Base-by-base conservation (phyloP, 2,329 filamentous ascomycete genomes). In the Penicillium frequentans region DNA sequence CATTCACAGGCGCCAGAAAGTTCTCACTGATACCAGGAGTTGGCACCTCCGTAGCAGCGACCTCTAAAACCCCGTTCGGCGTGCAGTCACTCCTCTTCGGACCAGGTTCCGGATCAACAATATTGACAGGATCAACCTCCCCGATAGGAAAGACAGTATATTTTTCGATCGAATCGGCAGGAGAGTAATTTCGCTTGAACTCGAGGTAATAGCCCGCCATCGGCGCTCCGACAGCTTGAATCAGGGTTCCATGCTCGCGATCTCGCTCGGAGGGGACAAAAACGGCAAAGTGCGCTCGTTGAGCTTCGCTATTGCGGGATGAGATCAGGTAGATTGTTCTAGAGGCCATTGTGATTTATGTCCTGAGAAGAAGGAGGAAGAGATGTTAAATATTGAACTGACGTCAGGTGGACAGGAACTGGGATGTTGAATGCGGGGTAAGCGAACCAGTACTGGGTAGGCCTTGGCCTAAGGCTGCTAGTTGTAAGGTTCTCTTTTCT, bases 1-100 rank as follows among this genome's bases (percentile, higher is more conserved):
- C 68, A 23, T 72, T 73, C 3, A 74, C 70, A 3, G 72, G 70
- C 2, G 69, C 70, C 55, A 71, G 58, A 35, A 73, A 74, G 42
- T 73, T 71, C 48, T 70, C 52, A 50, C 67, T 72, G n/a, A 69
- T 64, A 6, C 67, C 44, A 2, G 71, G 70, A 2, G 71, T 61
- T 2, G 63, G 64, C 8, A 74, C 51, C 47, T 70, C 61, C 7
- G 45, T 45, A 6, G 72, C 73, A 13, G 61, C 66, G 37, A 65
- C 19, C 48, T 73, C 70, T 11, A 75, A 54, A 14, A 64, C 53
- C 14, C 62, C 63, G 29, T 49, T 59, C 3, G 72, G 68, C 8
- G 29, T 54, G n/a, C 37, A 56, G 48, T 73, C 67, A 8, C 37
- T 60, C 10, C 19, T 48, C 37, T 52, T 50, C 14, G 26, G 43